Percentiles rank a stretch among this genome's conserved stretches.
These are phyloP conservation scores for Trichoderma endophyticum DNA, from an alignment of 2,329 filamentous ascomycete species.

Conservation along the genomic window DNA sequence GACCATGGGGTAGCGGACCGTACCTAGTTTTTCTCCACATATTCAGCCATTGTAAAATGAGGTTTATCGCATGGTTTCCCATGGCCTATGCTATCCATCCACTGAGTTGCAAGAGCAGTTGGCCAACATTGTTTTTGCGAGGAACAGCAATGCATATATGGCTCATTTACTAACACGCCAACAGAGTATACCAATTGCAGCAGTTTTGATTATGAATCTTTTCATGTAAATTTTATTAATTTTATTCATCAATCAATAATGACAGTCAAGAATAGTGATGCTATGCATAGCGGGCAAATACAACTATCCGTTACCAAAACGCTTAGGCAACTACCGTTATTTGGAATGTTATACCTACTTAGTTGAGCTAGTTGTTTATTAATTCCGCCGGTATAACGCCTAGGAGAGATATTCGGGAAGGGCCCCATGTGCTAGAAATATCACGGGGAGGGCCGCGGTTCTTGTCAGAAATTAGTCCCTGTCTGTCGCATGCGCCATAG, in stretches of 20 bases:
- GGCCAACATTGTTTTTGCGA: not conserved
- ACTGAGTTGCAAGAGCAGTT: not conserved
- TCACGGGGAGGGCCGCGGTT: not conserved
- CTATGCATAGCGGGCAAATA: not conserved
- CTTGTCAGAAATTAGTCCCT: slow-evolving; percentile 7
- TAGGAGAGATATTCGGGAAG: not conserved
- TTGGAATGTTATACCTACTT: not conserved
- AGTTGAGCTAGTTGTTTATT: not conserved
- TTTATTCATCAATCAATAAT: not conserved
- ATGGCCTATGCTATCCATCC: not conserved
- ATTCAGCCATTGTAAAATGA: not conserved
- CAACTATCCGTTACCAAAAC: not conserved
- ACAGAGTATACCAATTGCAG: not conserved
- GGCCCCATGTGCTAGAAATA: not conserved
- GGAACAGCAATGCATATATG: not conserved
- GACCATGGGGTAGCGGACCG: not conserved
- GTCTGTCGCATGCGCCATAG: not conserved
- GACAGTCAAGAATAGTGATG: not conserved
- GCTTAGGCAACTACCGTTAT: not conserved
- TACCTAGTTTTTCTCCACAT: not conserved
- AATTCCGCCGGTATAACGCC: not conserved
- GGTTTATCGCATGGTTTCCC: not conserved
- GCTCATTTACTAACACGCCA: not conserved
- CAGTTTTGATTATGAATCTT: not conserved
- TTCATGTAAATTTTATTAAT: not conserved